Evolutionary conservation across 148 eudicot genomes (phyloP).

Genomic region (Vaccinium darrowii): DNA sequence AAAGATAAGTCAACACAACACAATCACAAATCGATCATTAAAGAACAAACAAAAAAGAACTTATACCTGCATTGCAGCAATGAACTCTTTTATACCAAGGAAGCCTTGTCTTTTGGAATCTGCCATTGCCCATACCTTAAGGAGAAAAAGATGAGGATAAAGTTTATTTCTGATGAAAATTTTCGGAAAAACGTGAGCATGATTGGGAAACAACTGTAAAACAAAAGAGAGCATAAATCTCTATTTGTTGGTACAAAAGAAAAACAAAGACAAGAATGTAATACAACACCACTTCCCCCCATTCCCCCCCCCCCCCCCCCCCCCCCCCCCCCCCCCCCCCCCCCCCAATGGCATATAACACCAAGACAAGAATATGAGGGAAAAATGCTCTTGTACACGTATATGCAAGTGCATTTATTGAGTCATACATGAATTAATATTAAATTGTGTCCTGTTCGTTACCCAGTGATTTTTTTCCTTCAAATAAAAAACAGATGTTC

Average conservation of each 20-base stretch:
- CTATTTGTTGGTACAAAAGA: background rate
- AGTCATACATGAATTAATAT: background rate
- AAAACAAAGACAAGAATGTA: background rate
- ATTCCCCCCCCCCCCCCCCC: too few relatives aligned
- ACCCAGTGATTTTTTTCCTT: background rate
- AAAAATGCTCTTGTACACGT: background rate
- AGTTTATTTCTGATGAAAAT: background rate
- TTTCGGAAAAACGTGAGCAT: background rate
- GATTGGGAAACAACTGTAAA: background rate
- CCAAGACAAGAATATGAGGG: too few relatives aligned
- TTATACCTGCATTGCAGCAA: conserved; percentile 89
- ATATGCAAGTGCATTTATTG: background rate
- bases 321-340: too few relatives aligned
- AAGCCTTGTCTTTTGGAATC: conserved; percentile 90
- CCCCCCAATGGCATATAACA: too few relatives aligned
- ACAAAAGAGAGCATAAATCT: background rate
- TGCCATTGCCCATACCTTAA: conserved; percentile 89
- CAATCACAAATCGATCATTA: background rate
- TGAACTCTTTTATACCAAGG: conserved; percentile 79
- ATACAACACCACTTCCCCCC: too few relatives aligned
- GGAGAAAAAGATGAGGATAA: background rate
- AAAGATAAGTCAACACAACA: background rate
- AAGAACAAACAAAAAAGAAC: background rate
- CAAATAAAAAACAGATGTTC: background rate
- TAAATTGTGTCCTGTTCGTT: background rate